phyloP scores from a whole-genome alignment of 441 rosid species.

The Corymbia citriodora region DNA sequence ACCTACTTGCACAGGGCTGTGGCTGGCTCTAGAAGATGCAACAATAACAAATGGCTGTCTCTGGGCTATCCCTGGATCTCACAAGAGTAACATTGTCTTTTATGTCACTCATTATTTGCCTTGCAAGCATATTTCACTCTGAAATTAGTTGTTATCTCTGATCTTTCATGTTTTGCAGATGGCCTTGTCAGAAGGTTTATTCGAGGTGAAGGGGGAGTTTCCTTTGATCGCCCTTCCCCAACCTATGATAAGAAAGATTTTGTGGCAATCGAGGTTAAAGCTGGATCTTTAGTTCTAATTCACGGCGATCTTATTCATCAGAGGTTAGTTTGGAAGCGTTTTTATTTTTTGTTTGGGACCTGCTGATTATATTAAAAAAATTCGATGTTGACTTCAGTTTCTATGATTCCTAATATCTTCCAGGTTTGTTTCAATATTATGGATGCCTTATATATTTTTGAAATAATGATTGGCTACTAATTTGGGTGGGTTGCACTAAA shows the following conservation, averaged over 20 bases:
- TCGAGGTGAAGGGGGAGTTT: slow-evolving; percentile 76
- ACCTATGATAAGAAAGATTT: slow-evolving; percentile 75
- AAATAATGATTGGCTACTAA: not conserved
- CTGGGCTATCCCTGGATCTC: slow-evolving; percentile 98
- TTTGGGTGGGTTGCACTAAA: not conserved
- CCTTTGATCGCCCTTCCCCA: slow-evolving; percentile 72
- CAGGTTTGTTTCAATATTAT: not conserved
- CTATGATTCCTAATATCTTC: not conserved
- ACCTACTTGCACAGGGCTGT: slow-evolving; percentile 81
- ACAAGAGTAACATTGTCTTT: slow-evolving; percentile 44
- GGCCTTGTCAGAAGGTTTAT: slow-evolving; percentile 87
- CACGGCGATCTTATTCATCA: slow-evolving; percentile 93
- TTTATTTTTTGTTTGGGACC: not conserved
- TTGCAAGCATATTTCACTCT: not conserved
- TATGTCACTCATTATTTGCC: not conserved
- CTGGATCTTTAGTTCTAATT: slow-evolving; percentile 83
- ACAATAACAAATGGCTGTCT: slow-evolving; percentile 78
- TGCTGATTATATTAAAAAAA: not conserved
- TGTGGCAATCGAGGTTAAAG: slow-evolving; percentile 82
- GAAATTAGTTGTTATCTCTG: not conserved
- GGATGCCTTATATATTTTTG: not conserved
- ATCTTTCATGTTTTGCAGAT: slow-evolving; percentile 31
- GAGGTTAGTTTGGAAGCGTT: slow-evolving; percentile 37
- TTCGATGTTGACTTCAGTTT: not conserved
- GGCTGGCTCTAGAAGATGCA: slow-evolving; percentile 96